Conservation (phyloP, 306 rosid species). For the Castanospermum australe region DNA sequence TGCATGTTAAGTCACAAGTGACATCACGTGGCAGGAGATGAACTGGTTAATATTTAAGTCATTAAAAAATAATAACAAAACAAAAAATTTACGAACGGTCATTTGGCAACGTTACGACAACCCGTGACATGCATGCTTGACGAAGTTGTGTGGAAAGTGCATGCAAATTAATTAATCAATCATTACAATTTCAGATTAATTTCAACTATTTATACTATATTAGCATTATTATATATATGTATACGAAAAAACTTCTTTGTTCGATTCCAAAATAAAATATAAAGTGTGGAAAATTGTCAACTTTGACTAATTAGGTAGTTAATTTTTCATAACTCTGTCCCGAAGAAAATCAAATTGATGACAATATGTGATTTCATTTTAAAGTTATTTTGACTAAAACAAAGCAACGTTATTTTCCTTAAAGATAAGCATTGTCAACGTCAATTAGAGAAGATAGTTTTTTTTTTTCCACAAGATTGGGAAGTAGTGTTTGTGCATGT, state of each 20-base stretch:
- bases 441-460: background rate
- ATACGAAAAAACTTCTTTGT: no score
- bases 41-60: background rate
- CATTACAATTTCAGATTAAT: background rate
- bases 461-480: background rate
- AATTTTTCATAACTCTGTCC: background rate
- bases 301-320: background rate
- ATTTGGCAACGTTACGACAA: background rate
- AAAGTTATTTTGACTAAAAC: background rate
- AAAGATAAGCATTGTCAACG: background rate
- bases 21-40: background rate
- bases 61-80: background rate
- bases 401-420: background rate
- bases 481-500: background rate
- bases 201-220: background rate
- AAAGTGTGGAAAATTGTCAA: background rate
- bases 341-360: no score
- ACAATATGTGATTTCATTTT: no score
- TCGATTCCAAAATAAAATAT: background rate
- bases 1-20: background rate
- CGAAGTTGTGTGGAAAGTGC: slow-evolving; percentile 17
- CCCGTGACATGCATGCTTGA: background rate
- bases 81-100: no score
- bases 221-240: background rate
- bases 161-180: background rate